Evolutionary conservation across 345 rosid species (phyloP).

Genomic region (Populus simonii): DNA sequence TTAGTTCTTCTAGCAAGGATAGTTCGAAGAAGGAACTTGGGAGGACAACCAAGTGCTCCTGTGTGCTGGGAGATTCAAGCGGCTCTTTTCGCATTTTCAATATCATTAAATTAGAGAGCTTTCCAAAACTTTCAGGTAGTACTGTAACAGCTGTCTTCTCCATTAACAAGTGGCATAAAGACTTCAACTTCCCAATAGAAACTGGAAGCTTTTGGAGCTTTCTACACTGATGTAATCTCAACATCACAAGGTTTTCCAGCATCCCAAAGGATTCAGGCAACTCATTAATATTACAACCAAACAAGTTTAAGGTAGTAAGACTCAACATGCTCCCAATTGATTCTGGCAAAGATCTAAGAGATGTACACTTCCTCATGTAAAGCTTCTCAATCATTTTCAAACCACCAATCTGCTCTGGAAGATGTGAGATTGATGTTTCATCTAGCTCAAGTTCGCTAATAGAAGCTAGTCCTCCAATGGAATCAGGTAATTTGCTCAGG

Average conservation of each 20-base stretch:
- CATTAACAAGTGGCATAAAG: conserved; percentile 37
- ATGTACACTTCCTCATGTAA: conserved; percentile 19
- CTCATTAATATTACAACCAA: conserved; percentile 24
- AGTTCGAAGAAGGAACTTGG: conserved; percentile 43
- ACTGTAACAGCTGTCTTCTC: conserved; percentile 38
- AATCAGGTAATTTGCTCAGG: conserved; percentile 41
- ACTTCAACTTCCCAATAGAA: conserved; percentile 40
- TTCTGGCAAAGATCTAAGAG: conserved; percentile 35
- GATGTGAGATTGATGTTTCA: conserved; percentile 22
- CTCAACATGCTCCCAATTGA: conserved; percentile 36
- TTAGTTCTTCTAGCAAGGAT: conserved; percentile 33
- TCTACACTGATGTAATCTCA: conserved; percentile 33
- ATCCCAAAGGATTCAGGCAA: conserved; percentile 51
- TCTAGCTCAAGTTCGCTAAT: conserved; percentile 22
- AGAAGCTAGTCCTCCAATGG: conserved; percentile 39
- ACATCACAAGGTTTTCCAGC: conserved; percentile 38
- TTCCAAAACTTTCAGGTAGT: conserved; percentile 44
- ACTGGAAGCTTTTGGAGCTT: conserved; percentile 42
- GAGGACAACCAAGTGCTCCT: conserved; percentile 6
- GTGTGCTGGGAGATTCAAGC: neutral
- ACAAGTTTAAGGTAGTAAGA: conserved; percentile 32
- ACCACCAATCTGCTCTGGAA: conserved; percentile 40
- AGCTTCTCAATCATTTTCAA: conserved; percentile 44
- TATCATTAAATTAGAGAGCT: conserved; percentile 37
- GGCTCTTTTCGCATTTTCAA: conserved; percentile 43